phyloP scores from a whole-genome alignment of 2,329 filamentous ascomycete species.

The Beauveria rudraprayagi region DNA sequence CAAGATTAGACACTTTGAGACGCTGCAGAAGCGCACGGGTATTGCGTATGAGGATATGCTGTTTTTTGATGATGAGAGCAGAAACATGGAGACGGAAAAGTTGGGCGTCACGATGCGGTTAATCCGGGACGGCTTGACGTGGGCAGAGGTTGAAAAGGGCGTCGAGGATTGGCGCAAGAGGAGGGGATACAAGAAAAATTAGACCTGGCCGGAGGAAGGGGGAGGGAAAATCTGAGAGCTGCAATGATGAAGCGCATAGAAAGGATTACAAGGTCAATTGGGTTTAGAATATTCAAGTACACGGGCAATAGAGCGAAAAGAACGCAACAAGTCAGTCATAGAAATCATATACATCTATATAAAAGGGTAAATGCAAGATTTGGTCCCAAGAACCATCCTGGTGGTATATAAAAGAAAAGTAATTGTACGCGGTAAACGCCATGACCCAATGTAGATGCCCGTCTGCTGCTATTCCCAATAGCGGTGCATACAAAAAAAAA shows the following conservation, averaged over 20 bases:
- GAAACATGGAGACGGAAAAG: conserved; percentile 73
- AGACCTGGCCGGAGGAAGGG: not conserved
- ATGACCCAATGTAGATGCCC: not conserved
- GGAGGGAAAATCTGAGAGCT: no score
- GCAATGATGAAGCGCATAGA: not conserved
- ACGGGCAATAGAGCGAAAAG: not conserved
- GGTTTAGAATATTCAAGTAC: not conserved
- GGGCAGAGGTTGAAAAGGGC: conserved; percentile 69
- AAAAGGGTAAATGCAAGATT: not conserved
- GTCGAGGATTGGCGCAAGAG: conserved; percentile 74
- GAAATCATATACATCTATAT: not conserved
- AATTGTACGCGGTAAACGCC: not conserved
- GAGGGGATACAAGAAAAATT: conserved; percentile 37
- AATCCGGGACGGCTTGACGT: conserved; percentile 70
- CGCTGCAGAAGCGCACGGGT: conserved; percentile 61
- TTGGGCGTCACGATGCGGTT: conserved; percentile 80
- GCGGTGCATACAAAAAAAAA: not conserved
- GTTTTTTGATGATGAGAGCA: conserved; percentile 88
- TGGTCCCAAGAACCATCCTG: not conserved
- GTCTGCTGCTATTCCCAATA: not conserved
- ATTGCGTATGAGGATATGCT: conserved; percentile 76
- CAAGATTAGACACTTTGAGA: conserved; percentile 80
- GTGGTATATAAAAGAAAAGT: conserved; percentile 5
- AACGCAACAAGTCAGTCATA: not conserved
- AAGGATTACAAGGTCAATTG: not conserved